Evolutionary conservation across 352 stramenopile genomes (phyloP), one percentile per base, ranked within the genome.

Genomic region (Phytophthora sp.): DNA sequence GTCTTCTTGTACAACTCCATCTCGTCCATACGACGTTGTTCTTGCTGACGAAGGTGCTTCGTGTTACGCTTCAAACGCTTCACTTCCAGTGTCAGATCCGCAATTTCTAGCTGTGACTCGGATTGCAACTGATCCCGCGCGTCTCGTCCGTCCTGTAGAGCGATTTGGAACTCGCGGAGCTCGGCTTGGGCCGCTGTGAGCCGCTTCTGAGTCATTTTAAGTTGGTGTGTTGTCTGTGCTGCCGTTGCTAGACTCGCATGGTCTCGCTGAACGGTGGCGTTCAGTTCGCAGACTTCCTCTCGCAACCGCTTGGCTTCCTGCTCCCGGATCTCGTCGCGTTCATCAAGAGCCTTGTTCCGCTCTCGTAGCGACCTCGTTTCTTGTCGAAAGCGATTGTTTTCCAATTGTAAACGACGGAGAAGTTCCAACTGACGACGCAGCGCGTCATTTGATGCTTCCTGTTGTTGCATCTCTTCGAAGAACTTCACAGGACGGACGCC

Each of bases 301-400:
- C 77, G 63, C 30, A 88, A 67, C 0, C 79, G 76, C 59, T 77
- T 74, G 33, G 81, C 69, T 66, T 92, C 84, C 11, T 65, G 66
- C 27, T 82, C 66, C 49, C 83, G 74, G 2, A 80, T 33, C 18
- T 78, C 44, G 26, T 72, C 68, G 13, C 76, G 72, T 53, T 86
- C 77, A 41, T 81, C 71, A 0, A 91, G 57, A 15, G 66, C 60
- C 9, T 80, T 70, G 26, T 85, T 82, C 35, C 80, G 71, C 23
- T 86, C 81, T 15, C 78, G 65, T 18, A 86, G 59, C 2, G 73
- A 64, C 7, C 77, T 69, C 3, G 66, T 65, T 33, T 92, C 84
- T 31, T 80, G 74, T 11, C 81, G 80, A 33, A 92, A 88, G 42
- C 81, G 79, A 46, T 86, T 89, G 64, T 92, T 92, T 39, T 92